Evolutionary conservation across 1,284 basidiomycete species (phyloP), one percentile per base, ranked within the genome.

Genomic region (Earliella scabrosa): DNA sequence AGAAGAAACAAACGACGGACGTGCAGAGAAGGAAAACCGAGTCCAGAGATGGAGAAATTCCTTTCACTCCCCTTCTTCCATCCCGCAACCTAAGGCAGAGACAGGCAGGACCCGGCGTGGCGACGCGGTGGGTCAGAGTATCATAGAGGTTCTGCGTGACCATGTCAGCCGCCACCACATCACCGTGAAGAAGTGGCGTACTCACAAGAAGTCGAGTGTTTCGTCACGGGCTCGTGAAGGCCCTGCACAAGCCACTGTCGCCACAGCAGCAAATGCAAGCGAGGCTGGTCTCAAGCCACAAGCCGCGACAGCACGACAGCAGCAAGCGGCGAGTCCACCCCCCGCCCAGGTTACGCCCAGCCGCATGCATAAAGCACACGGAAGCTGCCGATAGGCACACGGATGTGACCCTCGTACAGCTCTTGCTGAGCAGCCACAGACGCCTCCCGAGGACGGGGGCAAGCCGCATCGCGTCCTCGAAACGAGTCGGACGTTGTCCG

Each of bases 331-430:
- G 13, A 24, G 29, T 40, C 29, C 32, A 32, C 39, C 18, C 45
- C 45, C 32, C 43, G 32, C 21, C 40, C 27, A 34, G 43, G 38
- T 29, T 36, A 29, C 32, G 48, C 48, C 52, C 49, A 41, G 56
- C 52, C 56, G 48, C 48, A 29, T 18, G 50, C 50, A 27, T 23
- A 23, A 16, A 39, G 55, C 50, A 32, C 47, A 36, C 52, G 48
- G 48, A 48, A 27, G 43, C 26, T 49, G 35, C 45, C 56, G 56
- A 50, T 51, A 54, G 45, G 23, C 43, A 23, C 31, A 21, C 32
- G 14, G 31, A 35, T 34, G 45, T 32, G 23, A 23, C 45, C 45
- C 45, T 46, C 45, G 45, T 46, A 35, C 32, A 32, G 29, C 31
- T 24, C 18, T 27, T 9, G 21, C 45, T 46, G 45, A 16, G 18